These are phyloP conservation scores for Canna indica DNA, from an alignment of 176 grass and related monocot species.

Conservation along the genomic window DNA sequence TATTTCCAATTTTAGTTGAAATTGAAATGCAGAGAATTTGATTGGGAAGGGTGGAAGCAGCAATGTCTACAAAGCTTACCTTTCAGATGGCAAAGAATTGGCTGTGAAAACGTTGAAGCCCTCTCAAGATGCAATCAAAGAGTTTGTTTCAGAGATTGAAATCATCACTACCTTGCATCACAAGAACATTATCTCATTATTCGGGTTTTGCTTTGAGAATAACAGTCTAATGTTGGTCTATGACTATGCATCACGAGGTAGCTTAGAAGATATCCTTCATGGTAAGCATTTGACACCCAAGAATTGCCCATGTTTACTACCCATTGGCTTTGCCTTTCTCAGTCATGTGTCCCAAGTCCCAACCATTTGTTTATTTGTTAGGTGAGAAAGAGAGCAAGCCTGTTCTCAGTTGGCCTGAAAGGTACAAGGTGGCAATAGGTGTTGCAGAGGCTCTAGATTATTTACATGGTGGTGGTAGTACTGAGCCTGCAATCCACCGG, in stretches of 20 bases:
- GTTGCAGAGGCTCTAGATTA: slow-evolving; percentile 75
- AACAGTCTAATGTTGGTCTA: slow-evolving; percentile 75
- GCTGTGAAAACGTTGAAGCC: slow-evolving; percentile 85
- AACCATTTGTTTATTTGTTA: slow-evolving; percentile 22
- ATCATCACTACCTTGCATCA: slow-evolving; percentile 58
- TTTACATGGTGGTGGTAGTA: slow-evolving; percentile 49
- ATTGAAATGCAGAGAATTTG: slow-evolving; percentile 56
- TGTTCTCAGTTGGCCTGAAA: slow-evolving; percentile 55
- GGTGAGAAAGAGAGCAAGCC: slow-evolving; percentile 37
- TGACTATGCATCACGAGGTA: slow-evolving; percentile 72
- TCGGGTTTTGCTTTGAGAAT: slow-evolving; percentile 85
- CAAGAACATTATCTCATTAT: slow-evolving; percentile 57
- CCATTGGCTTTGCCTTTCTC: background rate
- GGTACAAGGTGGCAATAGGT: slow-evolving; percentile 64
- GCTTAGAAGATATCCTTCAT: slow-evolving; percentile 81
- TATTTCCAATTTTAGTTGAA: background rate
- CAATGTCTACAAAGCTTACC: slow-evolving; percentile 63
- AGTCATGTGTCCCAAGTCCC: background rate
- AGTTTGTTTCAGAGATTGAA: slow-evolving; percentile 75
- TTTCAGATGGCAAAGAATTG: slow-evolving; percentile 43
- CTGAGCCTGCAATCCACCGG: slow-evolving; percentile 64
- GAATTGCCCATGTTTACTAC: background rate
- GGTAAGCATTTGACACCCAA: slow-evolving; percentile 27
- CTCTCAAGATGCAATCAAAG: slow-evolving; percentile 54
- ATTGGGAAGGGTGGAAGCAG: slow-evolving; percentile 93